Base-by-base conservation (phyloP, 176 grass and related monocot genomes). In the Musa schizocarpa region DNA sequence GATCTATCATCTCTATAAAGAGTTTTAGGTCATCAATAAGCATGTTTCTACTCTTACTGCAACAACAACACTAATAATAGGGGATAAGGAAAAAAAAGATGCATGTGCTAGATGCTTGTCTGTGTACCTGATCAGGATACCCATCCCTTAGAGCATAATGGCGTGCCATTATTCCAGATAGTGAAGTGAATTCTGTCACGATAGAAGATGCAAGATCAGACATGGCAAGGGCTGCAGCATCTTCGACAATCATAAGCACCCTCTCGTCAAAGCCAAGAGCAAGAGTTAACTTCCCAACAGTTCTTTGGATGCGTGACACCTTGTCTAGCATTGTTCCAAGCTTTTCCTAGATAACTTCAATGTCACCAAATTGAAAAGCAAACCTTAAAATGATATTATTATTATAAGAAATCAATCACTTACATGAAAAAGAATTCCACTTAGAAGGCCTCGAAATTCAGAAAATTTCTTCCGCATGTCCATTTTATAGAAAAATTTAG, bases 271-370 rank as follows among this genome's bases (percentile, higher is more conserved):
- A 82, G 71, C 84, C 82, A 0, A 96, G 84, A 69, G 85, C 69
- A 74, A 58, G 71, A 57, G 90, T 68, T 75, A 97, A 71, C 62
- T 86, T 81, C 59, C 80, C 43, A 76, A 88, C 84, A 65, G 53
- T 85, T 51, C 69, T 75, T 61, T 97, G 83, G 21, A 93, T 77
- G 57, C 88, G 90, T 76, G 51, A 79, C 81, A 92, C 86, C 85
- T 97, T 97, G 84, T 97, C 94, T 19, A 97, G 84, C 87, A 97
- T 93, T 21, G 94, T 97, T 69, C 90, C 94, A 74, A 97, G 90
- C 48, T 89, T 93, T 83, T 97, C 94, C 94, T 97, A 81, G 71
- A 84, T 34, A 76, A 81, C 69, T 67, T 59, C 67, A 79, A 27
- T 16, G 17, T 55, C 29, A 79, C 74, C 19, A 78, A 62, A 71